Conservation (phyloP, 495 filamentous ascomycete species). For the Podospora conica region DNA sequence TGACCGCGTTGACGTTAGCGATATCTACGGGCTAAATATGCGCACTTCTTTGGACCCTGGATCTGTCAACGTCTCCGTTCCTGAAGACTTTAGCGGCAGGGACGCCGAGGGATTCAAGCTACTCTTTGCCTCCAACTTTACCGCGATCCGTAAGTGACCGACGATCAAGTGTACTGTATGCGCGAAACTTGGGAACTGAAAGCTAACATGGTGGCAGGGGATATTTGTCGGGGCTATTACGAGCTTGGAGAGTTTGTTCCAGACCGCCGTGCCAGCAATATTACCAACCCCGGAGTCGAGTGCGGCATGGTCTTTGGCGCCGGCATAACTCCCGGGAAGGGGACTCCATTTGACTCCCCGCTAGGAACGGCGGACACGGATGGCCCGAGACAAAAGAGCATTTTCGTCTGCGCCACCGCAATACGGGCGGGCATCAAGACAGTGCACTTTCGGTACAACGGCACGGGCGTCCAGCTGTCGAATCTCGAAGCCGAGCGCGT, state of each 20-base stretch:
- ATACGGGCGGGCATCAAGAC: neutral
- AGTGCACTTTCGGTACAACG: neutral
- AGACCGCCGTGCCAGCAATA: neutral
- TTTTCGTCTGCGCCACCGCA: neutral
- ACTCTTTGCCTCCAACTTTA: slow-evolving; percentile 1
- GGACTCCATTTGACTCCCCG: neutral
- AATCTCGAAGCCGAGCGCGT: neutral
- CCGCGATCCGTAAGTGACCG: neutral
- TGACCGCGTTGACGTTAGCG: neutral
- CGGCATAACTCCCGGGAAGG: neutral
- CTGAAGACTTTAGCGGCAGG: neutral
- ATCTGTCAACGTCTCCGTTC: neutral
- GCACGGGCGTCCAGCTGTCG: neutral
- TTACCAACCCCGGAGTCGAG: neutral
- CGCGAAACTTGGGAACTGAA: no score
- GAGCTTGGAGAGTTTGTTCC: no score
- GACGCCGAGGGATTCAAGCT: neutral
- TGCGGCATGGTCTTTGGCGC: neutral
- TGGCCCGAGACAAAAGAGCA: neutral
- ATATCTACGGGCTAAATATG: neutral
- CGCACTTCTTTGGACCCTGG: no score
- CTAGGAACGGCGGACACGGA: neutral
- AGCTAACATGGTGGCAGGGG: neutral
- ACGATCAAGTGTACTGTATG: no score
- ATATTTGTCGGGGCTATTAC: neutral